These are phyloP conservation scores for Verticillium zaregamsianum DNA, from an alignment of 2,329 filamentous ascomycete genomes.

Conservation along the genomic window DNA sequence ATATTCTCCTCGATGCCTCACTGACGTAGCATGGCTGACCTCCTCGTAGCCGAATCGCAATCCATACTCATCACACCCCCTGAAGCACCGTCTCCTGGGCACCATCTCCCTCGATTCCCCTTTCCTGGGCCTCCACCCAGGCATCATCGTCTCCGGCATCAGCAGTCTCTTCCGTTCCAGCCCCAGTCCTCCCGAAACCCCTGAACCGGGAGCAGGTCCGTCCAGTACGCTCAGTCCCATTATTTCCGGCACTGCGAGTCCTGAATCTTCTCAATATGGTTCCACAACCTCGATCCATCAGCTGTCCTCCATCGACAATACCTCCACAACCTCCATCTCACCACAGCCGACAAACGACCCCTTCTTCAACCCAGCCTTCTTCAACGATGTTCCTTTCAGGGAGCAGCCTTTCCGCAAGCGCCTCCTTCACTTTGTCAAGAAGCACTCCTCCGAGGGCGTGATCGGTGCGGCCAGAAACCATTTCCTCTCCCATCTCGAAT, in stretches of 20 bases:
- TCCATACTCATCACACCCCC: constrained; percentile 32
- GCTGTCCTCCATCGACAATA: constrained; percentile 3
- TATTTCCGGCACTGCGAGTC: constrained; percentile 14
- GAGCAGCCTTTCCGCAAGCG: constrained; percentile 66
- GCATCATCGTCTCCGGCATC: constrained; percentile 78
- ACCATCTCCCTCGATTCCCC: constrained; percentile 81
- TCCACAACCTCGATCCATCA: constrained; percentile 9
- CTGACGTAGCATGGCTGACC: background rate
- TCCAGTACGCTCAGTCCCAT: constrained; percentile 8
- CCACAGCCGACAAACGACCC: constrained; percentile 38
- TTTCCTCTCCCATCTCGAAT: constrained; percentile 77
- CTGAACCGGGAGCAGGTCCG: constrained; percentile 11
- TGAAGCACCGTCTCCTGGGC: constrained; percentile 74
- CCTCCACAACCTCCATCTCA: constrained; percentile 3
- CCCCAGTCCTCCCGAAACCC: constrained; percentile 22
- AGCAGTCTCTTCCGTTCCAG: constrained; percentile 66
- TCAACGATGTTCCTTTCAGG: constrained; percentile 67
- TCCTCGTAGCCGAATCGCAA: constrained; percentile 25
- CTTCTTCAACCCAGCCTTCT: constrained; percentile 71
- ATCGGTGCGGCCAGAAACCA: constrained; percentile 67
- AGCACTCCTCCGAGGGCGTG: constrained; percentile 69
- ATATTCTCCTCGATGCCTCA: constrained; percentile 12
- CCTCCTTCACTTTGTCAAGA: constrained; percentile 72
- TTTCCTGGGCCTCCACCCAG: constrained; percentile 83
- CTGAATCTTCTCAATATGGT: constrained; percentile 9